Conservation (phyloP, 1,139 yeast genomes). For the Yamadazyma songkhlaensis region DNA sequence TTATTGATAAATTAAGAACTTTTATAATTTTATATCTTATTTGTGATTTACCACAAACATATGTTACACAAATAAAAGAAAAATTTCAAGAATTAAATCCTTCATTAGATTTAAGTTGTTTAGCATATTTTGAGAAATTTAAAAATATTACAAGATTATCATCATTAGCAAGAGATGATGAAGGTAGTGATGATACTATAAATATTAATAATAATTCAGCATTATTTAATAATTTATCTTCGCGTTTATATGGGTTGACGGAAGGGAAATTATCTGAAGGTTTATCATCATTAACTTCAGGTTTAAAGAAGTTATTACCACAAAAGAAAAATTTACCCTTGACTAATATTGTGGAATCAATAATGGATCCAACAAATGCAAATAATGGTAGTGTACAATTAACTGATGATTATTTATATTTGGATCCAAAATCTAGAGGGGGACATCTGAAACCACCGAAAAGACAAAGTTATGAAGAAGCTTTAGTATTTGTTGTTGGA, state of each 20-base stretch:
- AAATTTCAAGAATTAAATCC: constrained; percentile 55
- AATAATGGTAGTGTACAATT: constrained; percentile 58
- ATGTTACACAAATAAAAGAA: constrained; percentile 62
- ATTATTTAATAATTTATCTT: constrained; percentile 72
- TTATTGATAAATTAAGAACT: constrained; percentile 81
- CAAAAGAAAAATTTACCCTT: constrained; percentile 85
- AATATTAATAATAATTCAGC: constrained; percentile 46
- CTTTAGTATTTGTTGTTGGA: constrained; percentile 89
- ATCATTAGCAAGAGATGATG: constrained; percentile 31
- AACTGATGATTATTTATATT: constrained; percentile 86
- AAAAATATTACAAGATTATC: constrained; percentile 76
- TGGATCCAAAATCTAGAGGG: constrained; percentile 90
- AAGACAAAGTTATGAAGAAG: constrained; percentile 75
- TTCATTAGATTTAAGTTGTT: constrained; percentile 60
- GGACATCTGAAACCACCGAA: constrained; percentile 87
- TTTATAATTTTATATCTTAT: constrained; percentile 66
- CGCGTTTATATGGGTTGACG: constrained; percentile 75
- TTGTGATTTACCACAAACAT: constrained; percentile 58
- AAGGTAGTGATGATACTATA: constrained; percentile 17
- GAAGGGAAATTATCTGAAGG: constrained; percentile 80
- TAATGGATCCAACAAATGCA: constrained; percentile 77
- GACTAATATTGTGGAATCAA: constrained; percentile 85
- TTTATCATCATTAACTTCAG: constrained; percentile 83
- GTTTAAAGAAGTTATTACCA: constrained; percentile 83
- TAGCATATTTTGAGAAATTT: constrained; percentile 71